Base-by-base conservation (phyloP, 2,329 filamentous ascomycete species). In the Trichoderma guizhouense region DNA sequence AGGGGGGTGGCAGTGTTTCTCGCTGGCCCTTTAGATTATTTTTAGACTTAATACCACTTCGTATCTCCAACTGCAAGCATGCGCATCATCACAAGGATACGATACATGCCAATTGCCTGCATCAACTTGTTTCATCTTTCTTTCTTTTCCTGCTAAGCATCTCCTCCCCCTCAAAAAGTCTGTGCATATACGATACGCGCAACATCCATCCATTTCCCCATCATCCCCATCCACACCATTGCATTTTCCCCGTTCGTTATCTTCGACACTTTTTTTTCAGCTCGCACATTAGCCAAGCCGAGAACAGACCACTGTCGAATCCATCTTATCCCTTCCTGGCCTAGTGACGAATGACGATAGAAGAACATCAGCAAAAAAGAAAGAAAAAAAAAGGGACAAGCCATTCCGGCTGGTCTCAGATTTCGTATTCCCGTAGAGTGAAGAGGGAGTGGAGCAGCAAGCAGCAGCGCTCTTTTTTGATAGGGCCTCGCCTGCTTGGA, bases 1-100 rank as follows among this genome's bases (percentile, higher is more conserved):
- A 68, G 51, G 65, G 65, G 65, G 65, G 65, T 68, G 65, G 65
- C 65, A 68, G 65, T 68, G 65, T 68, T 51, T 21, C 43, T 21
- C 14, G 26, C 39, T 34, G 32, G 5, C 58, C 43, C 34, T 36
- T 36, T 36, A n/a, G n/a, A n/a, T n/a, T n/a, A 34, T 55, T 14
- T 51, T 26, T 47, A 64, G 61, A 47, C 62, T 64, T 51, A 64
- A 51, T 63, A 43, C 39, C 36, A 36, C 60, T 63, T 39, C 24
- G 53, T 57, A 57, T 57, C 43, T 51, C 43, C n/a, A 21, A n/a
- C 43, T 51, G 43, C 43, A 51, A 51, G 43, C 43, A 51, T 51
- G 43, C 7, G 43, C 43, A 51, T 51, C 43, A 51, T 24, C 43
- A 51, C 43, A 14, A 51, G 1, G 5, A 21, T 21, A 21, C 43